Percentiles rank a stretch among this genome's conserved stretches.
Conservation (phyloP, 225 moss, liverwort and hornwort species). For the Physcomitrium patens region DNA sequence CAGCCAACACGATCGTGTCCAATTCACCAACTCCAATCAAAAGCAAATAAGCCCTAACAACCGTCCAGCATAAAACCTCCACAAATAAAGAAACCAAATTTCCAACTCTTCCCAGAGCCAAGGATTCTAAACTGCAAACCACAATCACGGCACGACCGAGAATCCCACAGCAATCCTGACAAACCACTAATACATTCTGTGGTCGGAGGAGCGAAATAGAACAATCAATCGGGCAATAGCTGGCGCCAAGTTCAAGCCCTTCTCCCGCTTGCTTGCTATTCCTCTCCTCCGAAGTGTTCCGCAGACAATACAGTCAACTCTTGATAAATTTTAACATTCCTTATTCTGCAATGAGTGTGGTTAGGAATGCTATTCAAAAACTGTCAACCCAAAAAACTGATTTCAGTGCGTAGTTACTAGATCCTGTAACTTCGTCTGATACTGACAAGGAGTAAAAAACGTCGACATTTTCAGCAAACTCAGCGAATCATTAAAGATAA, state of each 20-base stretch:
- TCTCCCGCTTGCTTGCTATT: background rate
- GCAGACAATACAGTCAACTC: background rate
- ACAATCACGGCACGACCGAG: background rate
- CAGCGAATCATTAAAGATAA: too few relatives aligned
- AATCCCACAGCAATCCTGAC: background rate
- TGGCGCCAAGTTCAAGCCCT: background rate
- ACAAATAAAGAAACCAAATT: conserved; percentile 2
- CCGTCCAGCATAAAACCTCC: conserved; percentile 14
- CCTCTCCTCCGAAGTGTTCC: conserved; percentile 14
- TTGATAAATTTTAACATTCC: too few relatives aligned
- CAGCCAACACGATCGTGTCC: background rate
- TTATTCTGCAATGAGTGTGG: too few relatives aligned
- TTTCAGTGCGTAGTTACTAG: too few relatives aligned
- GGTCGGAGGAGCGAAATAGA: background rate
- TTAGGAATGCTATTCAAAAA: too few relatives aligned
- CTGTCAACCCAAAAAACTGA: too few relatives aligned
- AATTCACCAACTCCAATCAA: conserved; percentile 24
- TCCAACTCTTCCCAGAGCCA: conserved; percentile 16
- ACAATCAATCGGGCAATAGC: background rate
- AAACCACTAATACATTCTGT: background rate
- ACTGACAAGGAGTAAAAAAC: too few relatives aligned
- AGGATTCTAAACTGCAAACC: conserved; percentile 12
- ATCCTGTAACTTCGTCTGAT: too few relatives aligned
- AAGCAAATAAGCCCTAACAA: conserved; percentile 35
- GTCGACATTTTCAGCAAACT: too few relatives aligned